Conservation (phyloP, 345 rosid species). For the Zanthoxylum bungeanum region DNA sequence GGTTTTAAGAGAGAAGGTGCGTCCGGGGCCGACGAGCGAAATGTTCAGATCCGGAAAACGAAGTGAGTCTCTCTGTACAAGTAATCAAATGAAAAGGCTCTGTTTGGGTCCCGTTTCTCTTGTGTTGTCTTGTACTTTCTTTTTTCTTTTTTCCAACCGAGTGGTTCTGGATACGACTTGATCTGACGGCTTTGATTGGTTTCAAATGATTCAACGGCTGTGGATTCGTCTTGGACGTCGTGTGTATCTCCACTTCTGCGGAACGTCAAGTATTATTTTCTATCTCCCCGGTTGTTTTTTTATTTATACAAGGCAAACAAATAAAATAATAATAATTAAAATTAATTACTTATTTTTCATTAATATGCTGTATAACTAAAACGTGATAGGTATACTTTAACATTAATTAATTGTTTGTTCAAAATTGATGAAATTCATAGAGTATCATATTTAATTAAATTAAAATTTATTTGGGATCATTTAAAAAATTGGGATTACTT, state of each 20-base stretch:
- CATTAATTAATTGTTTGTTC: too few species aligned
- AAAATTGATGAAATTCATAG: too few species aligned
- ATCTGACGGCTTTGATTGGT: neutral
- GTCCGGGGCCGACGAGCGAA: slow-evolving; percentile 11
- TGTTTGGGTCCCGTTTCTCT: slow-evolving; percentile 8
- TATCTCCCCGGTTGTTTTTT: too few species aligned
- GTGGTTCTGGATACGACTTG: neutral
- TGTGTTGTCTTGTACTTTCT: neutral
- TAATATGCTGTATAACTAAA: too few species aligned
- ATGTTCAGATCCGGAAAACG: slow-evolving; percentile 20
- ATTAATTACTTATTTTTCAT: too few species aligned
- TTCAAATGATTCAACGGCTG: neutral
- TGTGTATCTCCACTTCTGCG: neutral
- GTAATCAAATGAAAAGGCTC: neutral
- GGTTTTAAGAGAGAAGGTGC: neutral
- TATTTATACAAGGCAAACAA: too few species aligned
- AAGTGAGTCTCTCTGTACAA: neutral
- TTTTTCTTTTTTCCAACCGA: neutral
- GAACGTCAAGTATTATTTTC: too few species aligned
- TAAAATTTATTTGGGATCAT: too few species aligned
- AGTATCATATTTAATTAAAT: too few species aligned
- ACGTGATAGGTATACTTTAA: too few species aligned
- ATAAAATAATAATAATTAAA: too few species aligned
- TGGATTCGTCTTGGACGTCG: neutral
- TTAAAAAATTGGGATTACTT: too few species aligned